Percentiles rank a stretch among this genome's conserved stretches.
These are phyloP conservation scores for Gynandropsis gynandra DNA, from an alignment of 345 rosid species.

Conservation along the genomic window DNA sequence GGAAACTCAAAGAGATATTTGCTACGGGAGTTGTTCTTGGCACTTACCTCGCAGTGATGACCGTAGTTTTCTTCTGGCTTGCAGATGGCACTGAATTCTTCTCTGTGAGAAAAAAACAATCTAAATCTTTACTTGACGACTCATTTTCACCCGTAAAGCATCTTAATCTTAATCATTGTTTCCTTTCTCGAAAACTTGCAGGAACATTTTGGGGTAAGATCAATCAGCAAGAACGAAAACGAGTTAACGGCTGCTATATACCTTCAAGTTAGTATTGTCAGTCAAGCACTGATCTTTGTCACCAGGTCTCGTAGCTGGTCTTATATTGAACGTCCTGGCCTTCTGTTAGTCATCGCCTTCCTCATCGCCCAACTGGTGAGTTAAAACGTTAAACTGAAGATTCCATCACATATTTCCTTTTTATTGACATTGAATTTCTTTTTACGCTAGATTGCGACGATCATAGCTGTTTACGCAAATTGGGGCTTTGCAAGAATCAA, in stretches of 20 bases:
- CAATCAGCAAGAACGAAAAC: conserved; percentile 37
- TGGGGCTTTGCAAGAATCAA: conserved; percentile 60
- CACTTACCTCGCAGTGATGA: conserved; percentile 75
- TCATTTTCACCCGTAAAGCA: neutral
- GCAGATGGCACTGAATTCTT: conserved; percentile 61
- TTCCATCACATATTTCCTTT: neutral
- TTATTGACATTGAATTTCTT: conserved; percentile 18
- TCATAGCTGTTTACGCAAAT: conserved; percentile 70
- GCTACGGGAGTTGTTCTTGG: conserved; percentile 80
- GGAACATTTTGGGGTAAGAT: conserved; percentile 67
- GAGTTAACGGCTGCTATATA: conserved; percentile 80
- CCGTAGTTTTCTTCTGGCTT: conserved; percentile 81
- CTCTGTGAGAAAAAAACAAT: conserved; percentile 44
- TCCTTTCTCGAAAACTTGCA: conserved; percentile 26
- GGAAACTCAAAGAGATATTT: conserved; percentile 88
- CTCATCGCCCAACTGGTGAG: conserved; percentile 69
- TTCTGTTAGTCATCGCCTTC: conserved; percentile 56
- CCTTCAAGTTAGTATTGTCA: conserved; percentile 90
- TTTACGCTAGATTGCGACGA: conserved; percentile 55
- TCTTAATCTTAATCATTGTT: conserved; percentile 1
- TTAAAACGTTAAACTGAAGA: conserved; percentile 2
- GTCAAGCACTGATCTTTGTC: conserved; percentile 93
- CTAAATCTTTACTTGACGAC: neutral
- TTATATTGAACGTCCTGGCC: conserved; percentile 78
- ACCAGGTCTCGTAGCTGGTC: conserved; percentile 98